Evolutionary conservation across 192 early-diverging fungal genomes (phyloP).

Genomic region (Podochytrium sp.): DNA sequence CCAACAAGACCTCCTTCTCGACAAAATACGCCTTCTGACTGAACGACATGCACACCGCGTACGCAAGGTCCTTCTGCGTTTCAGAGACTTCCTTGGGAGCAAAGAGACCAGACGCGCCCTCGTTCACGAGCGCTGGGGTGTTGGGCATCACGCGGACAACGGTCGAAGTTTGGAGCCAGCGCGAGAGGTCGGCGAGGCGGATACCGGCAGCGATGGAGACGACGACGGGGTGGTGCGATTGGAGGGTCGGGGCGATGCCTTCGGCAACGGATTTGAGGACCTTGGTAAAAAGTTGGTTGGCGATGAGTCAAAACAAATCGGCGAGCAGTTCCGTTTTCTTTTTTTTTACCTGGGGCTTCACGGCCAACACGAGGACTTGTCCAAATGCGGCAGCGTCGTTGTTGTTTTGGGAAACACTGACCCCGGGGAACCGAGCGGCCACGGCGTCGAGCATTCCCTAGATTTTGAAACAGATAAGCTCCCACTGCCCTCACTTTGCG

Average conservation of each 20-base stretch:
- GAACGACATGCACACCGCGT: constrained; percentile 72
- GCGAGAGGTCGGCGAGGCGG: constrained; percentile 68
- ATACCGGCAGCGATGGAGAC: constrained; percentile 89
- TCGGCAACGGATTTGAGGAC: constrained; percentile 72
- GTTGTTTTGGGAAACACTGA: constrained; percentile 28
- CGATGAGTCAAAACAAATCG: too few relatives aligned
- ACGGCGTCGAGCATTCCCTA: not conserved
- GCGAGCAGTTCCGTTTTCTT: not conserved
- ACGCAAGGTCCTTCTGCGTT: constrained; percentile 67
- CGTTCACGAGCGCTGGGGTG: constrained; percentile 86
- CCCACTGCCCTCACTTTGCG: too few relatives aligned
- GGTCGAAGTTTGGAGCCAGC: constrained; percentile 67
- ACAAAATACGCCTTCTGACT: constrained; percentile 87
- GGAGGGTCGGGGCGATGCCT: constrained; percentile 49
- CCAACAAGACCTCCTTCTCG: constrained; percentile 72
- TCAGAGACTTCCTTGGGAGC: constrained; percentile 59
- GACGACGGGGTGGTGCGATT: constrained; percentile 61
- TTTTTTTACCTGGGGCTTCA: constrained; percentile 96
- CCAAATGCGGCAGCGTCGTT: constrained; percentile 70
- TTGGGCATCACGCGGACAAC: constrained; percentile 94
- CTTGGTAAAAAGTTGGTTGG: too few relatives aligned
- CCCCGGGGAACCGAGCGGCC: not conserved
- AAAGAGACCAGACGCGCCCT: constrained; percentile 87
- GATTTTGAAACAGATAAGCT: too few relatives aligned
- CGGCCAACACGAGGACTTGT: constrained; percentile 83